Conservation (phyloP, 148 eudicot species). For the Rhododendron ferrugineum region DNA sequence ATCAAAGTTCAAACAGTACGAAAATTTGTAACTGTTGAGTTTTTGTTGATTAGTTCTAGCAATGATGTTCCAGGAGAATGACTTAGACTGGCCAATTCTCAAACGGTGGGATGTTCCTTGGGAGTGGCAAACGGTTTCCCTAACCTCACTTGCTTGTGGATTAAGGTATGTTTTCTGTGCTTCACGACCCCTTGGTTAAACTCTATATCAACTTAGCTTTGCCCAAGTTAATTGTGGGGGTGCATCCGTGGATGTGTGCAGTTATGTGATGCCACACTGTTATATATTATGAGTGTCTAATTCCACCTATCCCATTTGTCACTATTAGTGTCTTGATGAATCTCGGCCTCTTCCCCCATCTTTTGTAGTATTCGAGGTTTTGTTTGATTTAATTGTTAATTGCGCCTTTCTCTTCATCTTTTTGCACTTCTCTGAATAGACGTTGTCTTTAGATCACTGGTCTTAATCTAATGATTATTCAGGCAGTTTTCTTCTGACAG, state of each 20-base stretch:
- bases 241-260: not conserved
- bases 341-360: not conserved
- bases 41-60: not conserved
- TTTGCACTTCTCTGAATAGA: not conserved
- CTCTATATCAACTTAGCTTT: conserved; percentile 4
- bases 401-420: not conserved
- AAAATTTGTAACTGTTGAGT: not conserved
- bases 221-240: not conserved
- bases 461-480: conserved; percentile 44
- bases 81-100: conserved; percentile 58
- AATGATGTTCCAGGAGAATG: conserved; percentile 33
- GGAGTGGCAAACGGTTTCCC: conserved; percentile 93
- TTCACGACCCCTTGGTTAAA: not conserved
- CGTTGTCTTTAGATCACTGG: not conserved
- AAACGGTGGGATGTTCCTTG: conserved; percentile 95
- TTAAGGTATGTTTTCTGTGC: conserved; percentile 45
- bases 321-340: not conserved
- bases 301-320: not conserved
- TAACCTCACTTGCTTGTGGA: conserved; percentile 94
- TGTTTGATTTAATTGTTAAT: not conserved
- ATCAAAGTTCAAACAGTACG: not conserved
- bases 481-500: conserved; percentile 99
- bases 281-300: not conserved
- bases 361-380: not conserved
- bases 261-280: not conserved